Conservation (phyloP, 441 rosid species). For the Euphorbia schlechtendalii region DNA sequence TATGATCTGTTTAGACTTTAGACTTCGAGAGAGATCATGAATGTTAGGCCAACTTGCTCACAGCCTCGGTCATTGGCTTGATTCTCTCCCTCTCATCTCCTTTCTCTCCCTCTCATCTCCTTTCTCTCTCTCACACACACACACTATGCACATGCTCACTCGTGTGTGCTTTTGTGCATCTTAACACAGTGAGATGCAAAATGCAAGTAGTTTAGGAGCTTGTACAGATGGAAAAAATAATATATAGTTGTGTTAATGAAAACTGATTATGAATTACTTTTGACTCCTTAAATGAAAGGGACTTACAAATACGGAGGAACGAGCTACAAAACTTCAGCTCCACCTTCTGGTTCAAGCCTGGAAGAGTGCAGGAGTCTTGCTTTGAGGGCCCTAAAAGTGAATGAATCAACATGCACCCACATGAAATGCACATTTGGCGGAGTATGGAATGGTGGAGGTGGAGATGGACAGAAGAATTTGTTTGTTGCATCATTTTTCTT, state of each 20-base stretch:
- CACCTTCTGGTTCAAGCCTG: constrained; percentile 66
- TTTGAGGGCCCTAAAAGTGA: constrained; percentile 70
- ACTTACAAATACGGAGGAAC: constrained; percentile 73
- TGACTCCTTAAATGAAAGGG: constrained; percentile 33
- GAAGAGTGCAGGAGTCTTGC: constrained; percentile 67
- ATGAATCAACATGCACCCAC: constrained; percentile 67
- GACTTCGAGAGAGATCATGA: neutral
- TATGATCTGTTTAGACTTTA: constrained; percentile 1
- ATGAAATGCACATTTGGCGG: constrained; percentile 96
- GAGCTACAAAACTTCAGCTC: constrained; percentile 45
- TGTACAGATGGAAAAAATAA: neutral
- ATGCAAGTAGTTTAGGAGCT: neutral
- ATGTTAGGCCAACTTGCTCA: no score
- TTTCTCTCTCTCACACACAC: no score
- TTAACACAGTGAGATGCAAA: neutral
- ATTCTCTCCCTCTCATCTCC: no score
- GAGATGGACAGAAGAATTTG: constrained; percentile 86
- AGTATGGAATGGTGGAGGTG: constrained; percentile 97
- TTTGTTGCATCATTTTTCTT: constrained; percentile 95
- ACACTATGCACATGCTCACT: no score
- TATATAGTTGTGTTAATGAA: neutral
- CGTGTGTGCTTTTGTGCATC: no score
- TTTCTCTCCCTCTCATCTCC: no score
- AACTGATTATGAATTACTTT: neutral
- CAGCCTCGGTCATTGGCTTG: no score